phyloP scores from a whole-genome alignment of 306 rosid genomes.

The Casuarina glauca region DNA sequence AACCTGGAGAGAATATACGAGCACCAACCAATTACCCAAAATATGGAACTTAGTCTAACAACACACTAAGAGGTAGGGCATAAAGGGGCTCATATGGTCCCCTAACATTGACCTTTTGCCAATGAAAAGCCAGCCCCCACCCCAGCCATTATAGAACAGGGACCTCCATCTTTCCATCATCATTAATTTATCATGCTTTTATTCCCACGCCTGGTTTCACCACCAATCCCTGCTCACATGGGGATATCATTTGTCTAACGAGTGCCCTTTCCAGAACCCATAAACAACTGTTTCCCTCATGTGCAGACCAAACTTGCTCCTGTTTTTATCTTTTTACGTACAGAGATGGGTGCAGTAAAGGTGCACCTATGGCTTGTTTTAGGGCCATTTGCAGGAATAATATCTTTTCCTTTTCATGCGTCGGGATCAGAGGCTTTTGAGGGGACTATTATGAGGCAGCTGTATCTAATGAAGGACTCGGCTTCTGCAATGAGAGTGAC shows the following conservation, averaged over 20 bases:
- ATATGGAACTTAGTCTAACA: conserved; percentile 33
- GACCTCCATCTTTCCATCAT: conserved; percentile 37
- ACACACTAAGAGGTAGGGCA: conserved; percentile 32
- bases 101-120: conserved; percentile 36
- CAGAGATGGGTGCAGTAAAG: not conserved
- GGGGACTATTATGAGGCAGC: conserved; percentile 26
- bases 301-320: not conserved
- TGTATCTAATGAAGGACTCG: not conserved
- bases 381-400: too few species aligned
- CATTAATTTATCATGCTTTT: conserved; percentile 45
- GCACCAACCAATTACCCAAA: conserved; percentile 34
- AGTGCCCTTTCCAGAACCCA: conserved; percentile 11
- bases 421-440: not conserved
- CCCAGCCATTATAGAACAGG: conserved; percentile 26
- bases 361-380: too few species aligned
- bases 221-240: conserved; percentile 49
- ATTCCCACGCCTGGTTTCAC: conserved; percentile 49
- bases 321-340: not conserved
- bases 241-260: conserved; percentile 42
- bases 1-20: conserved; percentile 51
- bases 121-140: conserved; percentile 24
- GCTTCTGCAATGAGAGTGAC: conserved; percentile 21
- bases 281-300: not conserved
- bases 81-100: conserved; percentile 52
- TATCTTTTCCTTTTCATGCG: not conserved